phyloP scores from a whole-genome alignment of 495 filamentous ascomycete genomes.

The Aspergillus asperescens region DNA sequence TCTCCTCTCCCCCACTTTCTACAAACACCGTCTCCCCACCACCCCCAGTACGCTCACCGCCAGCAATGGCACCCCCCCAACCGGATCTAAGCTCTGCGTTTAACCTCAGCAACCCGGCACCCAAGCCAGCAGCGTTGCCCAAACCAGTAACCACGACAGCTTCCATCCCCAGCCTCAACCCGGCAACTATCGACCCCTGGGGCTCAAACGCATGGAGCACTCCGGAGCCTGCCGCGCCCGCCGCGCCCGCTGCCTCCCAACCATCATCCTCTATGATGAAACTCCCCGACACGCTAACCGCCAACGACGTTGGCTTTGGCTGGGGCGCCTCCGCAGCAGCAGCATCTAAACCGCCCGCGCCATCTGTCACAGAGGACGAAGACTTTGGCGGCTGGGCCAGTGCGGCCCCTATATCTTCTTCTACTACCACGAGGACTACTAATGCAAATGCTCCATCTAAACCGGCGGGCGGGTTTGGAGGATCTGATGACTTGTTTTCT shows the following conservation, averaged over 20 bases:
- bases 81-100: slow-evolving; percentile 61
- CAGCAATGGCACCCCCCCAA: slow-evolving; percentile 31
- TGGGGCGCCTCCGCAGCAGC: slow-evolving; percentile 45
- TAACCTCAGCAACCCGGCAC: slow-evolving; percentile 61
- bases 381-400: slow-evolving; percentile 94
- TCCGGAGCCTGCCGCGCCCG: slow-evolving; percentile 35
- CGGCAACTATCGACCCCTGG: slow-evolving; percentile 44
- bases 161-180: slow-evolving; percentile 28
- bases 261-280: slow-evolving; percentile 44
- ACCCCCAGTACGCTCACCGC: slow-evolving; percentile 38
- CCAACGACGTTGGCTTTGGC: slow-evolving; percentile 47
- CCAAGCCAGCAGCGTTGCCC: slow-evolving; percentile 40
- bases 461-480: slow-evolving; percentile 58
- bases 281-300: slow-evolving; percentile 41
- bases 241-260: slow-evolving; percentile 14
- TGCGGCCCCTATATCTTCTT: slow-evolving; percentile 49
- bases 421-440: slow-evolving; percentile 19
- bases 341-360: slow-evolving; percentile 40
- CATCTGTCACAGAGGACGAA: slow-evolving; percentile 74
- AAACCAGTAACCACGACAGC: slow-evolving; percentile 34
- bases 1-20: slow-evolving; percentile 54
- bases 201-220: slow-evolving; percentile 49
- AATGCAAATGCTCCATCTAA: slow-evolving; percentile 36
- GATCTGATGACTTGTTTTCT: slow-evolving; percentile 79
- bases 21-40: slow-evolving; percentile 27